Percentiles rank a stretch among this genome's conserved stretches.
Conservation (phyloP, 768 basidiomycete genomes). For the Agrocybe chaxingu region DNA sequence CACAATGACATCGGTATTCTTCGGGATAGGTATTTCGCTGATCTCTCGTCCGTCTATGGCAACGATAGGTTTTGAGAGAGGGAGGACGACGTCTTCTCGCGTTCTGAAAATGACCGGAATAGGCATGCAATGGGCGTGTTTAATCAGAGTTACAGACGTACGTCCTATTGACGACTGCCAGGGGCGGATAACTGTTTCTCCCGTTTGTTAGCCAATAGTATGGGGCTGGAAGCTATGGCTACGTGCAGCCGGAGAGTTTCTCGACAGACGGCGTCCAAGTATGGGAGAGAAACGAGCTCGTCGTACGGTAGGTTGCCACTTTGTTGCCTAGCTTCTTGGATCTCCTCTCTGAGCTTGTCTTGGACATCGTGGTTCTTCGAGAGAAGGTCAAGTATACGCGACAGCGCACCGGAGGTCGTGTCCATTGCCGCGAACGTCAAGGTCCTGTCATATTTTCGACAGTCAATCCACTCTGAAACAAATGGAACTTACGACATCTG, state of each 20-base stretch:
- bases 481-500: slow-evolving; percentile 22
- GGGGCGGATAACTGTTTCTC: slow-evolving; percentile 19
- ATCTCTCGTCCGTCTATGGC: no score
- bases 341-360: slow-evolving; percentile 18
- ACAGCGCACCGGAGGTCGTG: slow-evolving; percentile 20
- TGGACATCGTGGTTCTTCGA: slow-evolving; percentile 18
- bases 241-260: slow-evolving; percentile 34
- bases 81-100: slow-evolving; percentile 18
- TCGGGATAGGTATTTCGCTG: no score
- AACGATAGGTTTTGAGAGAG: no score
- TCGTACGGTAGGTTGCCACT: slow-evolving; percentile 30
- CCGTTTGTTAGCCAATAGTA: background rate
- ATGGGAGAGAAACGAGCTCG: slow-evolving; percentile 29
- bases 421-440: slow-evolving; percentile 24
- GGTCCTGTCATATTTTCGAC: slow-evolving; percentile 9
- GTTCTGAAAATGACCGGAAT: slow-evolving; percentile 9
- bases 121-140: background rate
- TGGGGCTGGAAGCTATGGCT: background rate
- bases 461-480: background rate
- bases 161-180: slow-evolving; percentile 17
- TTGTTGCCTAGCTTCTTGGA: slow-evolving; percentile 16
- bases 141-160: slow-evolving; percentile 4
- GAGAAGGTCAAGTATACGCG: slow-evolving; percentile 17
- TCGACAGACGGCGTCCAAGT: slow-evolving; percentile 34
- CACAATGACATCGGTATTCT: no score